phyloP scores from a whole-genome alignment of 2,329 filamentous ascomycete genomes.

The Aspergillus hortae region DNA sequence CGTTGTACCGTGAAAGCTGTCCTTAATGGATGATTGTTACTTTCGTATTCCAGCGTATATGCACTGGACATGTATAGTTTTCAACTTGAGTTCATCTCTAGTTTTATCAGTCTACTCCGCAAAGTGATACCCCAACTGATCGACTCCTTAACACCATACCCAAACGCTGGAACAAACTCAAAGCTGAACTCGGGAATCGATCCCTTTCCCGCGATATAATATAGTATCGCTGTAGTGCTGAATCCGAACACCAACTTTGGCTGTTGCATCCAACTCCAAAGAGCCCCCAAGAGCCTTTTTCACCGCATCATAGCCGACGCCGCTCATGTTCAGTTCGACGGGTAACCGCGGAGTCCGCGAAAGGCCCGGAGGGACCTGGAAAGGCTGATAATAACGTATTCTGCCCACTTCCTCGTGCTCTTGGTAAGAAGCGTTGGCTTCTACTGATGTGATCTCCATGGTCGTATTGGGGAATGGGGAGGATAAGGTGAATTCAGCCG shows the following conservation, averaged over 20 bases:
- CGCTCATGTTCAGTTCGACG: constrained; percentile 73
- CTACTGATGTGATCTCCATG: constrained; percentile 72
- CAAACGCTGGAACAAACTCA: constrained; percentile 13
- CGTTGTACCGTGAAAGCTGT: too few relatives aligned
- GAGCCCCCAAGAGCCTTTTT: constrained; percentile 74
- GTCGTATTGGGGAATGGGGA: constrained; percentile 74
- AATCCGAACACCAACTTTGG: constrained; percentile 69
- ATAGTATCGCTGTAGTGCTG: constrained; percentile 71
- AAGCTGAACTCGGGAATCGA: constrained; percentile 60
- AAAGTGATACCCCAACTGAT: too few relatives aligned
- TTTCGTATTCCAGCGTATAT: too few relatives aligned
- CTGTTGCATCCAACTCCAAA: constrained; percentile 73
- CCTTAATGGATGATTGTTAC: too few relatives aligned
- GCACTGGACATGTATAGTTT: too few relatives aligned
- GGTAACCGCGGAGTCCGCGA: constrained; percentile 73
- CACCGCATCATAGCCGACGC: constrained; percentile 79
- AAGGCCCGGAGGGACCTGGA: constrained; percentile 71
- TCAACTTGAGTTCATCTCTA: too few relatives aligned
- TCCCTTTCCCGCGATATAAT: constrained; percentile 66
- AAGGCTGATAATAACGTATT: constrained; percentile 71
- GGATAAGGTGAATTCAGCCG: constrained; percentile 75
- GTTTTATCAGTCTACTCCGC: too few relatives aligned
- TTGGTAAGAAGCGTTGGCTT: constrained; percentile 84
- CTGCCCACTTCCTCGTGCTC: constrained; percentile 71
- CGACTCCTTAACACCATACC: too few relatives aligned